These are phyloP conservation scores for Chlamydomonas schloesseri DNA, from an alignment of 139 green algal genomes.

Conservation along the genomic window DNA sequence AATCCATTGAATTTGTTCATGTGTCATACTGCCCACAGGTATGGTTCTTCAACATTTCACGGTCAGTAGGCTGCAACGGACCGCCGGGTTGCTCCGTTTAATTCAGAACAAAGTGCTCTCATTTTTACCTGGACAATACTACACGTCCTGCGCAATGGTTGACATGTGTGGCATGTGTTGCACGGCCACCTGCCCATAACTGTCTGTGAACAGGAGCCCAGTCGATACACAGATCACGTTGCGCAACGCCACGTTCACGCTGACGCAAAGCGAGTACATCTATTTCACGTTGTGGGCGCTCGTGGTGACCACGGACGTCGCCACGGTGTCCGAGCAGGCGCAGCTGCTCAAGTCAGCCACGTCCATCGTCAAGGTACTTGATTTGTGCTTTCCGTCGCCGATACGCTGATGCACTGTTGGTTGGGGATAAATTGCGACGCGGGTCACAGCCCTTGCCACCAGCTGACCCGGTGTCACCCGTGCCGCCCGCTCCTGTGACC, in stretches of 20 bases:
- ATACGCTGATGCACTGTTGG: too few species aligned
- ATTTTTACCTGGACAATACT: too few species aligned
- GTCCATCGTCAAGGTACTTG: neutral
- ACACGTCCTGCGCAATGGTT: too few species aligned
- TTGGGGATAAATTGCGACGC: neutral
- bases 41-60: slow-evolving; percentile 27
- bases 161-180: too few species aligned
- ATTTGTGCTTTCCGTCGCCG: too few species aligned
- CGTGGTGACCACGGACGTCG: slow-evolving; percentile 3
- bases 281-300: slow-evolving; percentile 25
- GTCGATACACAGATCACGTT: neutral
- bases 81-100: neutral
- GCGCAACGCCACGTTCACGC: neutral
- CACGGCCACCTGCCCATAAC: too few species aligned
- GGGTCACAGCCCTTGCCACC: neutral
- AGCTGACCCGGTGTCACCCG: too few species aligned
- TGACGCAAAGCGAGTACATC: slow-evolving; percentile 4
- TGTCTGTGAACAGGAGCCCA: too few species aligned
- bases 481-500: too few species aligned
- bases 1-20: neutral
- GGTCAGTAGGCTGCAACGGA: neutral
- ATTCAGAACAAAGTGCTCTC: too few species aligned
- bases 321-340: neutral
- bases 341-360: neutral
- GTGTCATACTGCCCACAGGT: neutral